Base-by-base conservation (phyloP, 169 alveolate genomes). In the Cryptosporidium ubiquitum region DNA sequence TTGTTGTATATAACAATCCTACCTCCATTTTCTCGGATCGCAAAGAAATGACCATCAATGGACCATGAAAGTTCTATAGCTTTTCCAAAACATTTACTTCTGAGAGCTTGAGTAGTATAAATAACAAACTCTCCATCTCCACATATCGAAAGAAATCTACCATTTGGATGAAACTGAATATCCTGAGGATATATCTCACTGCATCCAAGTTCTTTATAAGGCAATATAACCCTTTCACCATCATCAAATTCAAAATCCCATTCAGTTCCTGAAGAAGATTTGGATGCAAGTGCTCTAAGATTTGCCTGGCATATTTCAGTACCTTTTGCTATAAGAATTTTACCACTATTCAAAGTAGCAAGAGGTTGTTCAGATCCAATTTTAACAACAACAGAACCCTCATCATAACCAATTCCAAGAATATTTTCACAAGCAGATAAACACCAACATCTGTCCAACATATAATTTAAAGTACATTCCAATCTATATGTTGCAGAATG, bases 91-190 rank as follows among this genome's bases (percentile, higher is more conserved):
- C 98, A 95, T 92, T 97, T 95, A 91, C 96, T 96, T 12, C 97
- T 94, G 85, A 96, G 85, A 1, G 96, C 96, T 95, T 94, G 94
- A 31, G 68, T 51, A 1, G 98, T 96, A 95, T 97, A 98, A 12
- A 98, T 95, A 31, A 96, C 96, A 93, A 94, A 98, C 85, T 98
- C 99, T n/a, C 97, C 97, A 84, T 98, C 99, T 26, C 99, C 99
- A 91, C 96, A 96, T 16, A 98, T 96, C 3, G 99, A 98, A 70
- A 97, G 94, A 86, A 96, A 95, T 61, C 99, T 95, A 20, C 99
- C 99, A 92, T 97, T 97, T 1, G 99, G 99, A 85, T 98, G 97
- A 86, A 97, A 98, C 26, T 97, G 94, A 23, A 96, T 79, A 60
- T 93, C 94, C 73, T 97, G 96, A 23, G 99, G 99, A 85, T 95